Base-by-base conservation (phyloP, 2,329 filamentous ascomycete genomes). In the Neonectria sp. region DNA sequence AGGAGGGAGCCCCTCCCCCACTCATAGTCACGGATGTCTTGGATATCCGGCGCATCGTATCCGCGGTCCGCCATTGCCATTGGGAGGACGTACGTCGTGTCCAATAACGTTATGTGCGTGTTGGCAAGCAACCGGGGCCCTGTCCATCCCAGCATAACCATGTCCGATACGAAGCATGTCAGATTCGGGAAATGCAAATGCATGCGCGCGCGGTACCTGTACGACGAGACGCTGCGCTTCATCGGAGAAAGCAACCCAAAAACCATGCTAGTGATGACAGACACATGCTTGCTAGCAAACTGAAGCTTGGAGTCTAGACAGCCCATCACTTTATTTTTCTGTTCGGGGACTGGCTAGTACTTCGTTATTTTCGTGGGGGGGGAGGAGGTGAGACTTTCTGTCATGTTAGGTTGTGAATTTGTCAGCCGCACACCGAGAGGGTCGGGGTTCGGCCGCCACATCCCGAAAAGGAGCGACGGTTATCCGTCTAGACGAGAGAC, bases 321-420 rank as follows among this genome's bases (percentile, higher is more conserved):
- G 25, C 7, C 24, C 15, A 25, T 11, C 17, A 17, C 15, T 31
- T n/a, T 17, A 11, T 3, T 52, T 52, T 52, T 33, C 3, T 37
- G 6, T 24, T 15, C 15, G 49, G 49, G 27, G 49, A 21, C n/a
- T 52, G 49, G 49, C 49, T n/a, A 24, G 49, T 35, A 35, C n/a
- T 52, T 35, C 49, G 49, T 43, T 21, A 21, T 21, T 21, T 21
- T 21, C 21, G 21, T 21, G 21, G 12, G 40, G 40, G 17, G 40
- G 21, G 40, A 21, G 31, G 25, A 31, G 29, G 17, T 33, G 17
- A 52, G 49, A 52, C 17, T 15, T 6, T 31, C 31, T 35, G 51
- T 53, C 51, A 35, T 53, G 51, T 35, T 53, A n/a, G 51, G 51
- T 15, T 12, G 21, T 8, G 29, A 33, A 53, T 53, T 53, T 53